Conservation (phyloP, 176 grass and related monocot genomes). For the Eleusine coracana region DNA sequence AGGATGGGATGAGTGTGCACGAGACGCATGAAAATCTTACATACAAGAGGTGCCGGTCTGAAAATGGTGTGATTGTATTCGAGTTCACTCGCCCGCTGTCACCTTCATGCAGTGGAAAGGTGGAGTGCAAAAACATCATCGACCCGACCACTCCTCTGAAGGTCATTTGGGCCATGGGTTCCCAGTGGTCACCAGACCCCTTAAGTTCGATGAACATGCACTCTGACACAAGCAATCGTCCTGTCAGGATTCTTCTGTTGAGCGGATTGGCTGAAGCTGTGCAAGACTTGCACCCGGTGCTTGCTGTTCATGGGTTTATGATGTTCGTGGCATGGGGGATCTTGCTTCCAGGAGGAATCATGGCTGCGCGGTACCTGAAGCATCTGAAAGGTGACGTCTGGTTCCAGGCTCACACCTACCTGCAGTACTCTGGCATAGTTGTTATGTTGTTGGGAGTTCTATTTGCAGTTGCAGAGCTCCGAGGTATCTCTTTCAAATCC, state of each 20-base stretch:
- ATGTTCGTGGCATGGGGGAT: constrained; percentile 96
- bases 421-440: constrained; percentile 72
- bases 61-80: constrained; percentile 69
- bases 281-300: constrained; percentile 73
- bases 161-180: constrained; percentile 83
- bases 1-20: constrained; percentile 65
- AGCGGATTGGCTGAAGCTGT: constrained; percentile 73
- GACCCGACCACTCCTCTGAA: constrained; percentile 78
- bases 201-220: constrained; percentile 77
- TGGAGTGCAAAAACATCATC: constrained; percentile 81
- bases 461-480: constrained; percentile 79
- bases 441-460: constrained; percentile 80
- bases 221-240: constrained; percentile 73
- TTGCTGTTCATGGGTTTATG: constrained; percentile 91
- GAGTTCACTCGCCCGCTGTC: constrained; percentile 74
- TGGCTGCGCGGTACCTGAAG: constrained; percentile 78
- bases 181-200: constrained; percentile 63
- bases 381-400: constrained; percentile 72
- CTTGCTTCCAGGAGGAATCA: constrained; percentile 65
- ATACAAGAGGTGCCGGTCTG: constrained; percentile 60
- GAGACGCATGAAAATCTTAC: constrained; percentile 70
- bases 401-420: constrained; percentile 77
- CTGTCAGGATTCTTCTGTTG: constrained; percentile 58
- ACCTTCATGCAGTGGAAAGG: constrained; percentile 62
- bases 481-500: constrained; percentile 65